Base-by-base conservation (phyloP, 768 basidiomycete genomes). In the Russula sp. region DNA sequence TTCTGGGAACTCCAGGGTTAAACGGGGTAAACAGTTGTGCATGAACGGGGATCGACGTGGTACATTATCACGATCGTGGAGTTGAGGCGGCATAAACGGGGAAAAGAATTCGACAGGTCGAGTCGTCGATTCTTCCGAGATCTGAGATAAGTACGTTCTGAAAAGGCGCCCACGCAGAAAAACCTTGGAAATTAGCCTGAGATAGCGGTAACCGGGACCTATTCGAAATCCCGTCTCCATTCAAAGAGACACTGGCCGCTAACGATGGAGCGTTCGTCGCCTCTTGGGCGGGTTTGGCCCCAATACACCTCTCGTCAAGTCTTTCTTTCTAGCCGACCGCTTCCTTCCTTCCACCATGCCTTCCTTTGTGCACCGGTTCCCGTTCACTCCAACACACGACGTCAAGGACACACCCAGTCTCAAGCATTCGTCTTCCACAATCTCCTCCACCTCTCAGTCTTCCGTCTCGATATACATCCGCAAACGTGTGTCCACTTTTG, bases 361-460 rank as follows among this genome's bases (percentile, higher is more conserved):
- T 4, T 52, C 56, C 20, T 64, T 64, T 35, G n/a, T 55, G 22
- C 53, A 27, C 27, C 27, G 16, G 6, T 44, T 48, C 34, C 54
- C 54, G 3, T 27, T 10, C 6, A 31, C 40, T 20, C 50, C 13
- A 13, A 55, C 11, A 8, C 37, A 54, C 40, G 35, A 48, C 14
- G 22, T 22, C 51, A 47, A 53, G 2, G 58, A 59, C 34, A 20
- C 42, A 0, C 58, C 63, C 8, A 35, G 58, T 9, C 63, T 59
- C 22, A 47, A 45, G 40, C 58, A 64, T 31, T 59, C 63, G 0
- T 58, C 63, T 3, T 64, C 63, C 4, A 64, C 58, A 5, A 55
- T 55, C 54, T 60, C 63, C 11, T 64, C 54, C 6, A 55, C 48
- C 18, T 64, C 63, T 14, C 58, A 32, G 14, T 60, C 53, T 5